Evolutionary conservation across 2,329 filamentous ascomycete genomes (phyloP).

Genomic region (Elsinoe necatrix): DNA sequence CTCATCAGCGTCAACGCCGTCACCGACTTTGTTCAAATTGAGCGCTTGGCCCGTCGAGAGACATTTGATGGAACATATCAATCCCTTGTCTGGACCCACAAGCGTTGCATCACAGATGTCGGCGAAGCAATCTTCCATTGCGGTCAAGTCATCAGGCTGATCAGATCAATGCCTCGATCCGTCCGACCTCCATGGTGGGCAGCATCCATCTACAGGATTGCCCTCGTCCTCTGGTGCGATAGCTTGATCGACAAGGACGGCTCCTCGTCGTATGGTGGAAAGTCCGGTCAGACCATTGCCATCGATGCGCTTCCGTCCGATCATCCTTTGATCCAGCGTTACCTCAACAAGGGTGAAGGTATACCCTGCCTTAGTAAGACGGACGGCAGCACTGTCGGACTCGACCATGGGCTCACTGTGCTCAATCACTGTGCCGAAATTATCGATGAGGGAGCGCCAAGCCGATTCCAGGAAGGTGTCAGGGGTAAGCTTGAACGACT

Average conservation of each 20-base stretch:
- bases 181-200: slow-evolving; percentile 62
- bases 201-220: slow-evolving; percentile 60
- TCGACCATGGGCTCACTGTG: slow-evolving; percentile 43
- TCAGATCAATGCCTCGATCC: slow-evolving; percentile 52
- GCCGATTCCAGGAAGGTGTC: slow-evolving; percentile 48
- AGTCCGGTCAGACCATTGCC: slow-evolving; percentile 37
- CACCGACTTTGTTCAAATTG: slow-evolving; percentile 59
- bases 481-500: slow-evolving; percentile 45
- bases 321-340: slow-evolving; percentile 44
- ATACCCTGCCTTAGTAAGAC: slow-evolving; percentile 44
- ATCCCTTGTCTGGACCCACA: slow-evolving; percentile 47
- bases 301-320: slow-evolving; percentile 45
- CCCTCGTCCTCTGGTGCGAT: slow-evolving; percentile 55
- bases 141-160: slow-evolving; percentile 56
- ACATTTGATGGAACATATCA: slow-evolving; percentile 49
- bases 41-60: slow-evolving; percentile 56
- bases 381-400: slow-evolving; percentile 40
- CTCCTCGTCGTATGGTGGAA: slow-evolving; percentile 28
- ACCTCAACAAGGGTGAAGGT: slow-evolving; percentile 46
- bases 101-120: slow-evolving; percentile 54
- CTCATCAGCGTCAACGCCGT: slow-evolving; percentile 61
- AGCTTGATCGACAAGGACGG: slow-evolving; percentile 46
- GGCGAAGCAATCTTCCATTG: slow-evolving; percentile 59
- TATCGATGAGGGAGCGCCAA: slow-evolving; percentile 45
- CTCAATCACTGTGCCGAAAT: slow-evolving; percentile 46